phyloP scores from a whole-genome alignment of 768 basidiomycete genomes.

The Suillus clintonianus region DNA sequence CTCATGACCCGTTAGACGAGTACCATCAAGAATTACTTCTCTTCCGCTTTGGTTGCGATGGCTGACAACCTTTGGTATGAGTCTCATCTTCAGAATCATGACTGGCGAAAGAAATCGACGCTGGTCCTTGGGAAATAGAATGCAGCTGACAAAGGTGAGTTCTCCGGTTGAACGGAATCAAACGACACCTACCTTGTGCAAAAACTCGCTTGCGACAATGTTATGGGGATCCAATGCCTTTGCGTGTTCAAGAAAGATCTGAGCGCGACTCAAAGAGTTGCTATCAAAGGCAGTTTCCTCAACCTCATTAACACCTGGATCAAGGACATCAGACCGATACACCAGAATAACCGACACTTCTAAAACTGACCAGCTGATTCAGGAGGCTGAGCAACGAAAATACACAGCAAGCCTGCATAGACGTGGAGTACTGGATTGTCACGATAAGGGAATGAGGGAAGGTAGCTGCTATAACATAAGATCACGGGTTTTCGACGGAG shows the following conservation, averaged over 20 bases:
- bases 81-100: neutral
- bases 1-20: neutral
- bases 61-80: constrained; percentile 10
- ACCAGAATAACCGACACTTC: neutral
- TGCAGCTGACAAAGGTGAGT: constrained; percentile 10
- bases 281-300: constrained; percentile 24
- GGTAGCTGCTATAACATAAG: constrained; percentile 53
- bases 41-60: neutral
- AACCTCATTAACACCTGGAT: neutral
- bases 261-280: constrained; percentile 50
- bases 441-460: constrained; percentile 86
- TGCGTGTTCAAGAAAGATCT: constrained; percentile 66
- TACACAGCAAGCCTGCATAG: constrained; percentile 77
- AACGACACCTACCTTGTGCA: constrained; percentile 48
- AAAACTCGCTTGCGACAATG: constrained; percentile 50
- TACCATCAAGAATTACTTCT: constrained; percentile 1
- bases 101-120: neutral
- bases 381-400: constrained; percentile 59
- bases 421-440: constrained; percentile 78
- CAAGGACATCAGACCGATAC: neutral
- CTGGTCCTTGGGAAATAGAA: constrained; percentile 20
- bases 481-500: constrained; percentile 4
- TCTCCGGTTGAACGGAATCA: neutral
- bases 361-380: constrained; percentile 2
- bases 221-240: constrained; percentile 60